Percentiles rank a stretch among this genome's conserved stretches.
These are phyloP conservation scores for Trapa incisa DNA, from an alignment of 345 rosid genomes.

Conservation along the genomic window DNA sequence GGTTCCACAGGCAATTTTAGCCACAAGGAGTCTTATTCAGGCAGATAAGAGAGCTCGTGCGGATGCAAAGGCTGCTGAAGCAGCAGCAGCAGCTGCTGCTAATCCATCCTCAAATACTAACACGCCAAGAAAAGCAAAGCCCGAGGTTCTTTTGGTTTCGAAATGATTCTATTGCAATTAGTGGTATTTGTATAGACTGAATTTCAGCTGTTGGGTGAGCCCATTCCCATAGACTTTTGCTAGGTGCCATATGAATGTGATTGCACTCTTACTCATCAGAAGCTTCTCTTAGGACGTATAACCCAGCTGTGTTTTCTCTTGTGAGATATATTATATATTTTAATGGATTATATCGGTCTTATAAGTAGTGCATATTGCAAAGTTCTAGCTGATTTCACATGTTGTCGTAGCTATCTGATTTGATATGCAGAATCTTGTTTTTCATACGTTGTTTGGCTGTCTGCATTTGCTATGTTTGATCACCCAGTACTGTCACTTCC, in stretches of 20 bases:
- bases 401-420: background rate
- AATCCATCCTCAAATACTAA: conserved; percentile 51
- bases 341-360: background rate
- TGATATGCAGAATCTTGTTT: background rate
- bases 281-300: background rate
- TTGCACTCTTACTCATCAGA: background rate
- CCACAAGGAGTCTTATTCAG: conserved; percentile 66
- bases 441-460: background rate
- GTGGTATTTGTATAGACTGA: conserved; percentile 10
- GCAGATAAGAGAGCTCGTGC: conserved; percentile 62
- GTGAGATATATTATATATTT: background rate
- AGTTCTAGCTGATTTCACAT: background rate
- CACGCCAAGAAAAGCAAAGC: conserved; percentile 77
- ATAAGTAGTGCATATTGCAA: background rate
- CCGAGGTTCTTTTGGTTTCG: conserved; percentile 72
- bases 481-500: background rate
- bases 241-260: background rate
- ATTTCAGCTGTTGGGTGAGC: background rate
- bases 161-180: conserved; percentile 44
- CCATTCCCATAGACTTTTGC: background rate
- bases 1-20: conserved; percentile 79
- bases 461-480: background rate
- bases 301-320: background rate
- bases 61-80: conserved; percentile 32
- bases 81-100: conserved; percentile 15